These are phyloP conservation scores for Epichloe coenophiala DNA, from an alignment of 2,329 filamentous ascomycete species.

Conservation along the genomic window DNA sequence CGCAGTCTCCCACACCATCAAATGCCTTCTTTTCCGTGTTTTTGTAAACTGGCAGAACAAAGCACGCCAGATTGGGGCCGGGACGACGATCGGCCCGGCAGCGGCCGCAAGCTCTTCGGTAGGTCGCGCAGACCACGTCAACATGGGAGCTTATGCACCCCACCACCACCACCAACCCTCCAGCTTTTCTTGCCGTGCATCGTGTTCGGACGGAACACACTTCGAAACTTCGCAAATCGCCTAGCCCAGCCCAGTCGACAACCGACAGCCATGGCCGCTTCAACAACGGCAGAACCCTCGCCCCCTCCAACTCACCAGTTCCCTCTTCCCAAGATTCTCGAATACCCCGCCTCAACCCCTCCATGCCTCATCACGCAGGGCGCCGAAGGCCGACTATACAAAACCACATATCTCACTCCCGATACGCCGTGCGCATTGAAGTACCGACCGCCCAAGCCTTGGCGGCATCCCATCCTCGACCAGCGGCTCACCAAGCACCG, in stretches of 20 bases:
- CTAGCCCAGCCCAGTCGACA: not conserved
- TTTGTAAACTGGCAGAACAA: no score
- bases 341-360: slow-evolving; percentile 42
- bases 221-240: not conserved
- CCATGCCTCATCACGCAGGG: slow-evolving; percentile 76
- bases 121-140: no score
- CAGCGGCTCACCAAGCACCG: slow-evolving; percentile 74
- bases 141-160: no score
- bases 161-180: no score
- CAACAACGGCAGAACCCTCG: not conserved
- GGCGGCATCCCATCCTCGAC: slow-evolving; percentile 83
- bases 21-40: no score
- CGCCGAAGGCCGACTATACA: slow-evolving; percentile 90
- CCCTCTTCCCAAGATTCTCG: slow-evolving; percentile 51
- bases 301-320: slow-evolving; percentile 19
- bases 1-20: no score
- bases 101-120: slow-evolving; percentile 2
- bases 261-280: slow-evolving; percentile 2
- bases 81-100: slow-evolving; percentile 1
- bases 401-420: slow-evolving; percentile 63
- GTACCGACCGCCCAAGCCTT: slow-evolving; percentile 80
- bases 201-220: no score
- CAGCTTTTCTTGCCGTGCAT: no score
- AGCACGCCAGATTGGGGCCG: not conserved
- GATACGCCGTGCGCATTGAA: slow-evolving; percentile 67